A percentile compares a stretch with the other conserved stretches of the same genome.
These are phyloP conservation scores for Trametes hirsuta DNA, from an alignment of 1,284 basidiomycete genomes.

Conservation along the genomic window DNA sequence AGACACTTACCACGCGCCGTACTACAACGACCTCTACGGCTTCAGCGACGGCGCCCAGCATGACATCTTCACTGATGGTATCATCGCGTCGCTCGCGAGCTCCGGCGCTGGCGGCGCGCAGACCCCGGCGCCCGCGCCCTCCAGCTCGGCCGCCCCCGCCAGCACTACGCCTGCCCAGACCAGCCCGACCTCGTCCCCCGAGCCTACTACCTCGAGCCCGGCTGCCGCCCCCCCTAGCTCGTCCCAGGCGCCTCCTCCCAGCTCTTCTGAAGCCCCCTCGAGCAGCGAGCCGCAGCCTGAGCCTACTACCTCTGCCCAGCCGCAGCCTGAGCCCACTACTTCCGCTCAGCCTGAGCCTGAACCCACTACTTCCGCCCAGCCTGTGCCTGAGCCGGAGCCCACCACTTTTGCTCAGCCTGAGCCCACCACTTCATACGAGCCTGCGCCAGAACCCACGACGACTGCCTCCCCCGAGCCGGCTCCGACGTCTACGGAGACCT, in stretches of 20 bases:
- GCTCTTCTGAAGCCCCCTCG: not conserved
- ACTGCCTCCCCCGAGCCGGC: not conserved
- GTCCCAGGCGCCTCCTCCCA: not conserved
- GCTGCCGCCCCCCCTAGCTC: not conserved
- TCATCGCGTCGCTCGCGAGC: conserved; percentile 19
- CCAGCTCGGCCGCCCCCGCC: not conserved
- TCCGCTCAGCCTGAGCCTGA: not conserved
- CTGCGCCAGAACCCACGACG: not conserved
- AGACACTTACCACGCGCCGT: conserved; percentile 53
- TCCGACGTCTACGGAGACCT: not conserved
- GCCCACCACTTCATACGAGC: not conserved
- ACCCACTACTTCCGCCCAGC: not conserved
- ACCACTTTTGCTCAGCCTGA: not conserved
- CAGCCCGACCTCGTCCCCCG: not conserved
- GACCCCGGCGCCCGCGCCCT: not conserved
- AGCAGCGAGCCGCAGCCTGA: not conserved
- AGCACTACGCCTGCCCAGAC: not conserved
- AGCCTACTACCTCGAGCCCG: not conserved
- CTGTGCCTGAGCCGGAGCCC: not conserved
- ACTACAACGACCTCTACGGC: conserved; percentile 60
- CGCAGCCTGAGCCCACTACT: not conserved
- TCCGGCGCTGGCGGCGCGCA: conserved; percentile 2
- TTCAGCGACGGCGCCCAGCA: conserved; percentile 63
- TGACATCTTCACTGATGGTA: conserved; percentile 58
- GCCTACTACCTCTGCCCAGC: not conserved